These are phyloP conservation scores for Globisporangium nunn DNA, from an alignment of 352 stramenopile species.

Conservation along the genomic window DNA sequence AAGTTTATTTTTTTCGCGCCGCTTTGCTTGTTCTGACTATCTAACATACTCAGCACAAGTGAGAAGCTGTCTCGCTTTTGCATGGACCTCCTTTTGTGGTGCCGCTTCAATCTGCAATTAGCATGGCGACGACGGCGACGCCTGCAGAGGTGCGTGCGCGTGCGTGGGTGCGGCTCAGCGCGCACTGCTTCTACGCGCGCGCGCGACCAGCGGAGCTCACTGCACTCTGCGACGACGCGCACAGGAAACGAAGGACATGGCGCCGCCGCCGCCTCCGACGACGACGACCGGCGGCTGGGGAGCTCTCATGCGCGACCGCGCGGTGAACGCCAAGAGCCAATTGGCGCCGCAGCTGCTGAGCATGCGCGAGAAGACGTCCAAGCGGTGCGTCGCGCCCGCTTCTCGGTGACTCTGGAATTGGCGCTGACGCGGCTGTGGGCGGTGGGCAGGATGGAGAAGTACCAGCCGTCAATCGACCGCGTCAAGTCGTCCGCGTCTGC, in stretches of 20 bases:
- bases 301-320: conserved; percentile 41
- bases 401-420: too few relatives aligned
- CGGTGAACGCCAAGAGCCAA: conserved; percentile 45
- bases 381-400: conserved; percentile 16
- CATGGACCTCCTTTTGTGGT: too few relatives aligned
- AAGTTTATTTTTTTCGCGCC: too few relatives aligned
- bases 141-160: not conserved
- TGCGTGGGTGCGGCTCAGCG: too few relatives aligned
- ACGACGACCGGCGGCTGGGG: conserved; percentile 10
- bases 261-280: not conserved
- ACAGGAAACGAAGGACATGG: conserved; percentile 1
- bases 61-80: not conserved
- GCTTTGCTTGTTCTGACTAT: too few relatives aligned
- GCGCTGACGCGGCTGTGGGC: not conserved
- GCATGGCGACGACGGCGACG: not conserved
- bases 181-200: not conserved
- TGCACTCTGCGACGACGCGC: not conserved
- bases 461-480: conserved; percentile 69
- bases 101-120: too few relatives aligned
- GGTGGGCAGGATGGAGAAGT: conserved; percentile 44
- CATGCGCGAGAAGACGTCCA: conserved; percentile 51
- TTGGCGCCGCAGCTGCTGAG: conserved; percentile 39
- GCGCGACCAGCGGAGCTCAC: not conserved
- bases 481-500: conserved; percentile 65
- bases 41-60: not conserved